A percentile compares a stretch with the other conserved stretches of the same genome.
These are phyloP conservation scores for Hysterium pulicare DNA, from an alignment of 2,329 filamentous ascomycete species.

Conservation along the genomic window DNA sequence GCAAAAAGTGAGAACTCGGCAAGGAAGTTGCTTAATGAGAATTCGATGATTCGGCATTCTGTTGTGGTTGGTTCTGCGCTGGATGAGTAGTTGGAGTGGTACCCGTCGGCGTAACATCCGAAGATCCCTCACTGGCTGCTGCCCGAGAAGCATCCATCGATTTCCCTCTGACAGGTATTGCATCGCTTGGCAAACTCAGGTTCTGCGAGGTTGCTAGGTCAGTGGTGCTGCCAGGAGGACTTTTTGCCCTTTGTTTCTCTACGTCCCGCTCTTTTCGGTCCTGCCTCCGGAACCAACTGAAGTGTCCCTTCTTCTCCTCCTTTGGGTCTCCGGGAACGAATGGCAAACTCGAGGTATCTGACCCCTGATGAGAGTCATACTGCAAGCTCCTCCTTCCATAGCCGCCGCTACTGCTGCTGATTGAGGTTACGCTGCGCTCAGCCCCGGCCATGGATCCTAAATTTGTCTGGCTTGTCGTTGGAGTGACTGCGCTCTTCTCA, in stretches of 20 bases:
- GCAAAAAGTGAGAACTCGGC: no score
- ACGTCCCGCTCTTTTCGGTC: conserved; percentile 55
- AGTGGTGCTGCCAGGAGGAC: conserved; percentile 39
- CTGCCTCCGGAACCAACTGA: conserved; percentile 63
- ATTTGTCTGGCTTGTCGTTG: conserved; percentile 34
- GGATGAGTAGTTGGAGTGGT: no score
- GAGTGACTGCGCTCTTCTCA: conserved; percentile 26
- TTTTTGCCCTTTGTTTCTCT: conserved; percentile 53
- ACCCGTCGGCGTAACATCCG: background rate
- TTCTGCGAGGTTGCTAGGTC: conserved; percentile 19
- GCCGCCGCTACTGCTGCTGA: conserved; percentile 29
- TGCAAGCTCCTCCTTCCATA: conserved; percentile 29
- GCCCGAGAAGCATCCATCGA: conserved; percentile 25
- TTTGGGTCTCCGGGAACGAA: conserved; percentile 33
- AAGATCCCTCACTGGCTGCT: background rate
- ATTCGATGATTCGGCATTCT: no score
- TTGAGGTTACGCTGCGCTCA: conserved; percentile 39
- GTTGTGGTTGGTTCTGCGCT: no score
- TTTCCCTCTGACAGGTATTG: conserved; percentile 17
- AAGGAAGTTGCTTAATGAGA: no score
- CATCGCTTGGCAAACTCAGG: conserved; percentile 18
- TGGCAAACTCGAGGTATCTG: conserved; percentile 22
- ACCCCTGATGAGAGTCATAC: conserved; percentile 26
- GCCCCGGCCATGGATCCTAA: conserved; percentile 35
- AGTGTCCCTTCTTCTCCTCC: conserved; percentile 58